phyloP scores from a whole-genome alignment of 2,329 filamentous ascomycete genomes.

The Pleoardoris graminearum region DNA sequence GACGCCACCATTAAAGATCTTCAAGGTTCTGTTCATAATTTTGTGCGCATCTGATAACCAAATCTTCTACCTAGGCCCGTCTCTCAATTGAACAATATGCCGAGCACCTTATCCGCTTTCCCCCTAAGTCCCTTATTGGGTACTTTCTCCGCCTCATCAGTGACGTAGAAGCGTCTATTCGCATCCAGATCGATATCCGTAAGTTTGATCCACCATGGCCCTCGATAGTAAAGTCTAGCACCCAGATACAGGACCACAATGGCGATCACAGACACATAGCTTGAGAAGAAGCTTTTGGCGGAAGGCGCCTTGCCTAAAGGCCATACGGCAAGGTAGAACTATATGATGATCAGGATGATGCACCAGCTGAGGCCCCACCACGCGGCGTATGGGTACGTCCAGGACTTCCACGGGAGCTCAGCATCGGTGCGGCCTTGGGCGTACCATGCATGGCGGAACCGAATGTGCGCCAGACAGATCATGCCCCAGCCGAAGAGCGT shows the following conservation, averaged over 20 bases:
- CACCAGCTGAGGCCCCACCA: slow-evolving; percentile 53
- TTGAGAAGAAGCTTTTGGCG: slow-evolving; percentile 53
- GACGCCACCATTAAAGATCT: no score
- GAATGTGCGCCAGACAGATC: slow-evolving; percentile 65
- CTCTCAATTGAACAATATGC: slow-evolving; percentile 12
- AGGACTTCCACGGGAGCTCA: slow-evolving; percentile 61
- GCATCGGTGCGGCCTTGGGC: slow-evolving; percentile 62
- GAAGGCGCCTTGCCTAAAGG: slow-evolving; percentile 43
- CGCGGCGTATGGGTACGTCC: slow-evolving; percentile 50
- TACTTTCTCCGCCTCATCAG: slow-evolving; percentile 15
- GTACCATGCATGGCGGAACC: slow-evolving; percentile 63
- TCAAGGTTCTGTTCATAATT: no score
- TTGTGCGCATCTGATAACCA: no score
- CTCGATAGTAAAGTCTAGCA: slow-evolving; percentile 47
- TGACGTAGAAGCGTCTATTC: slow-evolving; percentile 31
- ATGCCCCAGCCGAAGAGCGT: slow-evolving; percentile 72
- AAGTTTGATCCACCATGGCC: slow-evolving; percentile 41
- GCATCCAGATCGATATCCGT: slow-evolving; percentile 43
- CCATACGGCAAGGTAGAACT: slow-evolving; percentile 55
- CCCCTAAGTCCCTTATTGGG: slow-evolving; percentile 11
- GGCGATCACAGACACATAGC: slow-evolving; percentile 51
- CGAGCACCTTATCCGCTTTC: slow-evolving; percentile 11
- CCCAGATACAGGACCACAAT: slow-evolving; percentile 50
- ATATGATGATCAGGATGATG: slow-evolving; percentile 50
- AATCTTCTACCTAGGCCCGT: not conserved